Conservation (phyloP, 495 filamentous ascomycete genomes). For the Extremus antarcticus region DNA sequence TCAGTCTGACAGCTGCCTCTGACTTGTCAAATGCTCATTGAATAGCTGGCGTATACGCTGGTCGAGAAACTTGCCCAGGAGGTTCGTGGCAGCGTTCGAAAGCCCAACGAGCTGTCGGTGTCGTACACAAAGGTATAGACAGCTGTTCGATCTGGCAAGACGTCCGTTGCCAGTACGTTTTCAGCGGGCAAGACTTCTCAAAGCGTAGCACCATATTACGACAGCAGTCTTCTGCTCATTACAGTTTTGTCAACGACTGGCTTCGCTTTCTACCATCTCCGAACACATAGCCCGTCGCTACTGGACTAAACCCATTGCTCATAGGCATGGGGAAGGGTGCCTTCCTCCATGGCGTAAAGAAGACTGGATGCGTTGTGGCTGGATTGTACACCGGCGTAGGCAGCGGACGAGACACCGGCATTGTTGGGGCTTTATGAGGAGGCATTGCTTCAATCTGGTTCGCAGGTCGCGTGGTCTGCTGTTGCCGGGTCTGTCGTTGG, state of each 20-base stretch:
- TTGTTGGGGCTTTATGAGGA: conserved; percentile 7
- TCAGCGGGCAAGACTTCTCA: too few species aligned
- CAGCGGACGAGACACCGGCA: not conserved
- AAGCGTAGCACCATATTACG: too few species aligned
- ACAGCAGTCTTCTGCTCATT: not conserved
- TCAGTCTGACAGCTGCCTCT: too few species aligned
- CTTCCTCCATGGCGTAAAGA: conserved; percentile 30
- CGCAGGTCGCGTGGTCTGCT: conserved; percentile 1
- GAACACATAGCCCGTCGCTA: conserved; percentile 21
- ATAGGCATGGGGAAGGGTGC: conserved; percentile 27
- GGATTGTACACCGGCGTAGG: conserved; percentile 23
- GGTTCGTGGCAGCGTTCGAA: too few species aligned
- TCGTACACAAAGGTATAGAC: too few species aligned
- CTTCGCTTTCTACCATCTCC: conserved; percentile 2
- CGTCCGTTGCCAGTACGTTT: too few species aligned
- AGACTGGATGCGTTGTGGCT: conserved; percentile 31
- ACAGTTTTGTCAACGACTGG: not conserved
- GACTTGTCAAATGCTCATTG: too few species aligned
- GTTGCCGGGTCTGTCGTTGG: conserved; percentile 24
- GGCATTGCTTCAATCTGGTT: conserved; percentile 31
- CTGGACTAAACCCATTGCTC: conserved; percentile 15
- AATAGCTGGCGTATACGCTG: too few species aligned
- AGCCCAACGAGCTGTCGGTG: too few species aligned
- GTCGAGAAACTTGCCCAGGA: too few species aligned
- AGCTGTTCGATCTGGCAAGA: too few species aligned